Evolutionary conservation across 108 stramenopile species (phyloP).

Genomic region (Pseudonitzschia delicatissima): DNA sequence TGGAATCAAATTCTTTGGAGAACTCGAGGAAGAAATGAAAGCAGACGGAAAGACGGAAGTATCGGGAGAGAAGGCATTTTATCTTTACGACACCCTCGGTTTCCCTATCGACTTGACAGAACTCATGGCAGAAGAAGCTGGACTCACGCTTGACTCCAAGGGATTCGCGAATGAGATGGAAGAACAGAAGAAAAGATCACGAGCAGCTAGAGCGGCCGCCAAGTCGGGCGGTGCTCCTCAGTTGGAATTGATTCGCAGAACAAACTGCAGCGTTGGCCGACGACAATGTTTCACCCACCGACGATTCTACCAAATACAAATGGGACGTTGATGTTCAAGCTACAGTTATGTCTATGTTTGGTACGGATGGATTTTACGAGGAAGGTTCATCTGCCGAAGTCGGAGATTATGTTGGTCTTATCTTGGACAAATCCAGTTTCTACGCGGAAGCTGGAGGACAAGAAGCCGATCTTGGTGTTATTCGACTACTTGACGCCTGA

Average conservation of each 20-base stretch:
- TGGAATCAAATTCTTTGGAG: conserved; percentile 91
- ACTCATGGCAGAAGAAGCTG: conserved; percentile 96
- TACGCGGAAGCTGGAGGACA: conserved; percentile 99
- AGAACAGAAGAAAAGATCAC: conserved; percentile 78
- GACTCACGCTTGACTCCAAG: conserved; percentile 81
- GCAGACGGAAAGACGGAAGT: conserved; percentile 46
- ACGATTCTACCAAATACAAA: conserved; percentile 82
- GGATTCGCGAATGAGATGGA: conserved; percentile 90
- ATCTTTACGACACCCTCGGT: conserved; percentile 95
- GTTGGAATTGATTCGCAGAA: conserved; percentile 91
- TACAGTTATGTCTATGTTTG: conserved; percentile 83
- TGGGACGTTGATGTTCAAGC: conserved; percentile 81
- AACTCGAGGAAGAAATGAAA: conserved; percentile 67
- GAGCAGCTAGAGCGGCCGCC: conserved; percentile 63
- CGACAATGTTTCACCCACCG: conserved; percentile 76
- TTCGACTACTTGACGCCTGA: conserved; percentile 58
- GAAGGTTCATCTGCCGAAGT: conserved; percentile 38
- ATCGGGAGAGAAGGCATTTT: conserved; percentile 90
- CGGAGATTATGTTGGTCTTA: conserved; percentile 77
- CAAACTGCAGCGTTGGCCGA: conserved; percentile 89
- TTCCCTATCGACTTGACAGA: conserved; percentile 97
- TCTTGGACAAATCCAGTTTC: conserved; percentile 91
- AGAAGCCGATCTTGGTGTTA: conserved; percentile 84
- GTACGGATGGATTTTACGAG: conserved; percentile 63
- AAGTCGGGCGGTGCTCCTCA: conserved; percentile 53